Conservation (phyloP, 495 filamentous ascomycete genomes). For the Apiosordaria backusii region DNA sequence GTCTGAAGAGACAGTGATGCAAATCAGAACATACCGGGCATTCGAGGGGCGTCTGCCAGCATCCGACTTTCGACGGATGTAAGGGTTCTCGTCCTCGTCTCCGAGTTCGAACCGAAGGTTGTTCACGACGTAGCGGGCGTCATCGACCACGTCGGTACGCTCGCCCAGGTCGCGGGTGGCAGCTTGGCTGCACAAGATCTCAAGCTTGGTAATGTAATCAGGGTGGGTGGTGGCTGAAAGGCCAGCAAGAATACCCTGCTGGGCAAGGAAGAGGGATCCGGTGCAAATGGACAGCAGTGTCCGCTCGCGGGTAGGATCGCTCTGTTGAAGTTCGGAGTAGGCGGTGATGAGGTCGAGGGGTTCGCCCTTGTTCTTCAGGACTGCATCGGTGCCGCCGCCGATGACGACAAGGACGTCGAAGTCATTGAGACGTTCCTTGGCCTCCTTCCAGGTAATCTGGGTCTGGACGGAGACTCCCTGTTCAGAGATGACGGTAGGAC, state of each 20-base stretch:
- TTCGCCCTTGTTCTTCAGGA: slow-evolving; percentile 57
- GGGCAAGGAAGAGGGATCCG: slow-evolving; percentile 67
- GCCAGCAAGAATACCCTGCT: slow-evolving; percentile 66
- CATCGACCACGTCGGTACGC: slow-evolving; percentile 68
- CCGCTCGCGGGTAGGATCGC: slow-evolving; percentile 65
- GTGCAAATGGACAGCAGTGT: slow-evolving; percentile 74
- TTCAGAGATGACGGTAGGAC: slow-evolving; percentile 56
- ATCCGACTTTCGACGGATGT: slow-evolving; percentile 63
- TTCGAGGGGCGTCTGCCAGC: slow-evolving; percentile 57
- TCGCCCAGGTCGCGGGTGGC: slow-evolving; percentile 54
- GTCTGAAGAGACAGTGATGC: too few relatives aligned
- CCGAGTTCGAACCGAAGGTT: slow-evolving; percentile 73
- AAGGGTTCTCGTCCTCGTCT: slow-evolving; percentile 71
- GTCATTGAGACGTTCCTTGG: slow-evolving; percentile 58
- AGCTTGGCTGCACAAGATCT: slow-evolving; percentile 65
- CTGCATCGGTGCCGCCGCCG: slow-evolving; percentile 53
- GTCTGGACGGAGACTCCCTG: slow-evolving; percentile 73
- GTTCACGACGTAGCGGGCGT: slow-evolving; percentile 74
- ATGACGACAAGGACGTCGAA: slow-evolving; percentile 71
- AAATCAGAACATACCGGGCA: slow-evolving; percentile 47
- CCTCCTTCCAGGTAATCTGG: slow-evolving; percentile 65
- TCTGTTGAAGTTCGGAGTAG: slow-evolving; percentile 63
- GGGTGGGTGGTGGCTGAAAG: slow-evolving; percentile 70
- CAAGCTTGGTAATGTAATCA: slow-evolving; percentile 58
- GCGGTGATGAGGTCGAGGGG: slow-evolving; percentile 61